Conservation (phyloP, 176 grass and related monocot species). For the Phoenix dactylifera region DNA sequence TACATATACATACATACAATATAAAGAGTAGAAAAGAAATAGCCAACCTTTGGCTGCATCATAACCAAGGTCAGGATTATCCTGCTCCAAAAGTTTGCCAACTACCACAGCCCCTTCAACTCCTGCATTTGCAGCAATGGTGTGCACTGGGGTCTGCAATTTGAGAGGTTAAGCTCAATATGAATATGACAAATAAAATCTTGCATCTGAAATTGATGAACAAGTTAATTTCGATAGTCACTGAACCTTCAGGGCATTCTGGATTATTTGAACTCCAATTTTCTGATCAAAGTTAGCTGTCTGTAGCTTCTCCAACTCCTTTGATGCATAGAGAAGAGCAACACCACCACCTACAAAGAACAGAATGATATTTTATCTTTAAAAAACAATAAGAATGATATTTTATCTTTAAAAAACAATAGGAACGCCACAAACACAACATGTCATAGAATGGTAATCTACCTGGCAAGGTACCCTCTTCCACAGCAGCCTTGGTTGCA, state of each 20-base stretch:
- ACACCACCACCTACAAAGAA: conserved; percentile 67
- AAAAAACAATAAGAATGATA: no score
- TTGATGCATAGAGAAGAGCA: conserved; percentile 97
- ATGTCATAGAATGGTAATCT: not conserved
- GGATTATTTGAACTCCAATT: conserved; percentile 99
- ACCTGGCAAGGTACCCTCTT: conserved; percentile 56
- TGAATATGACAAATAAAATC: no score
- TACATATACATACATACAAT: not conserved
- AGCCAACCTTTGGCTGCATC: conserved; percentile 83
- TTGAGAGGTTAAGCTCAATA: not conserved
- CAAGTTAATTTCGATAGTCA: no score
- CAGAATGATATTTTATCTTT: conserved; percentile 1
- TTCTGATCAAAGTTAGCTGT: conserved; percentile 95
- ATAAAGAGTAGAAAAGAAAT: not conserved
- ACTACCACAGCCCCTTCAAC: conserved; percentile 93
- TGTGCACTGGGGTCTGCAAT: conserved; percentile 80
- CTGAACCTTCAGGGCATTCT: conserved; percentile 89
- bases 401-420: no score
- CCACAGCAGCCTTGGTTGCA: conserved; percentile 54
- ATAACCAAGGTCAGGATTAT: conserved; percentile 78
- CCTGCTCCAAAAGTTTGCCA: conserved; percentile 96
- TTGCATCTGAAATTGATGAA: no score
- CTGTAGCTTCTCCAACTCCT: conserved; percentile 70
- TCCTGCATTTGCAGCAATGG: conserved; percentile 88
- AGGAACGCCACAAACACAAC: no score